Evolutionary conservation across 2,329 filamentous ascomycete genomes (phyloP).

Genomic region (Domatiomyces catenatus): DNA sequence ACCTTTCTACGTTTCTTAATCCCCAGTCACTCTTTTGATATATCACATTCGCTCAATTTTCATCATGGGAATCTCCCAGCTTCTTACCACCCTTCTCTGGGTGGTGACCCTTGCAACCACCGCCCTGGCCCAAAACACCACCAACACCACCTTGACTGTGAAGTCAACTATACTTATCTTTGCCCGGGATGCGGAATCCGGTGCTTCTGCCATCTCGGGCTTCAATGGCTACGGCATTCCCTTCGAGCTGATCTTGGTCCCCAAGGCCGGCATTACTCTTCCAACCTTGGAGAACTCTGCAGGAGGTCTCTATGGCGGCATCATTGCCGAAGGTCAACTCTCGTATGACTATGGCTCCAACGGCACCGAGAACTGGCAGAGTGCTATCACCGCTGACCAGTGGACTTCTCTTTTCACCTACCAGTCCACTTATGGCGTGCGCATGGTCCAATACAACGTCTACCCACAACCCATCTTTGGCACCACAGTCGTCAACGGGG

Average conservation of each 20-base stretch:
- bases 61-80: neutral
- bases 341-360: conserved; percentile 36
- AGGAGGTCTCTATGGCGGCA: conserved; percentile 44
- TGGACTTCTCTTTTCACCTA: conserved; percentile 43
- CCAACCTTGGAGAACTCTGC: conserved; percentile 37
- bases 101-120: neutral
- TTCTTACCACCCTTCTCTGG: neutral
- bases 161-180: conserved; percentile 39
- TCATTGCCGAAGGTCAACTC: conserved; percentile 40
- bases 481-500: conserved; percentile 21
- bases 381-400: conserved; percentile 41
- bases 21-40: neutral
- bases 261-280: conserved; percentile 35
- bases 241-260: conserved; percentile 40
- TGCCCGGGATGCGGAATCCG: conserved; percentile 36
- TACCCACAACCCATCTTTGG: conserved; percentile 40
- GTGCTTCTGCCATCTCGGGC: conserved; percentile 36
- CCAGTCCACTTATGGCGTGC: conserved; percentile 41
- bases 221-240: conserved; percentile 48
- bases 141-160: neutral
- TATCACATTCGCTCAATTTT: neutral
- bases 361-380: conserved; percentile 27
- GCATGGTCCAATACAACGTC: conserved; percentile 46
- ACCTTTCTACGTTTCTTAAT: neutral
- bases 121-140: neutral